Conservation (phyloP, 164 flowering plant species). For the Piper longum region DNA sequence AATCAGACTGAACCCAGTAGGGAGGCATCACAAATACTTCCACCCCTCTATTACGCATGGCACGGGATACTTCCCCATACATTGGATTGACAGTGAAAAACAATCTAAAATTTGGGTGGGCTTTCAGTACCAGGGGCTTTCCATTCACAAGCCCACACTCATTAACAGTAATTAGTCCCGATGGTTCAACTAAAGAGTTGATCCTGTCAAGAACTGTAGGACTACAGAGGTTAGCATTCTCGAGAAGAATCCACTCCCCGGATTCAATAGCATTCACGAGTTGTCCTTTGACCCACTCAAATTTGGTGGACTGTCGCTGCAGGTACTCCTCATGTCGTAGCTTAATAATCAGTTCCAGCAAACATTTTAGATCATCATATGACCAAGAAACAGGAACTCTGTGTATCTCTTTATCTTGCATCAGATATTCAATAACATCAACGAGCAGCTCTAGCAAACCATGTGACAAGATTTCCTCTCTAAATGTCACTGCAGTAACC, state of each 20-base stretch:
- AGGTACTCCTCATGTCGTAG: slow-evolving; percentile 29
- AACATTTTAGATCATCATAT: slow-evolving; percentile 26
- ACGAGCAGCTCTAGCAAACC: slow-evolving; percentile 28
- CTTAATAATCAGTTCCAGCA: slow-evolving; percentile 27
- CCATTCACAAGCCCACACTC: slow-evolving; percentile 92
- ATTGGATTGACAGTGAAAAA: slow-evolving; percentile 83
- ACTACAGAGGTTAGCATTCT: slow-evolving; percentile 92
- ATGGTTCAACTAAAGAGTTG: slow-evolving; percentile 84
- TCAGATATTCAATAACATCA: slow-evolving; percentile 46
- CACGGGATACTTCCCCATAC: slow-evolving; percentile 88
- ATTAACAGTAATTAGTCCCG: slow-evolving; percentile 72
- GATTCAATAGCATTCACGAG: slow-evolving; percentile 77
- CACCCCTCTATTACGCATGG: slow-evolving; percentile 96
- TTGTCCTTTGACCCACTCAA: slow-evolving; percentile 87
- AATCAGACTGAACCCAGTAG: slow-evolving; percentile 26
- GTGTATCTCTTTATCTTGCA: slow-evolving; percentile 14
- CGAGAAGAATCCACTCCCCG: slow-evolving; percentile 96
- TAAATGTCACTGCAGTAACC: slow-evolving; percentile 12
- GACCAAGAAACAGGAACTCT: slow-evolving; percentile 39
- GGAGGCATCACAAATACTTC: slow-evolving; percentile 84
- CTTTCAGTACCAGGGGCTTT: slow-evolving; percentile 53
- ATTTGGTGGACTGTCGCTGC: slow-evolving; percentile 41
- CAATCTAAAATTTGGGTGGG: slow-evolving; percentile 77
- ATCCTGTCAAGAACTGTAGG: slow-evolving; percentile 99
- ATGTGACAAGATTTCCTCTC: slow-evolving; percentile 15